Percentiles rank a stretch among this genome's conserved stretches.
Conservation (phyloP, 2,329 filamentous ascomycete species). For the Verticillium zaregamsianum region DNA sequence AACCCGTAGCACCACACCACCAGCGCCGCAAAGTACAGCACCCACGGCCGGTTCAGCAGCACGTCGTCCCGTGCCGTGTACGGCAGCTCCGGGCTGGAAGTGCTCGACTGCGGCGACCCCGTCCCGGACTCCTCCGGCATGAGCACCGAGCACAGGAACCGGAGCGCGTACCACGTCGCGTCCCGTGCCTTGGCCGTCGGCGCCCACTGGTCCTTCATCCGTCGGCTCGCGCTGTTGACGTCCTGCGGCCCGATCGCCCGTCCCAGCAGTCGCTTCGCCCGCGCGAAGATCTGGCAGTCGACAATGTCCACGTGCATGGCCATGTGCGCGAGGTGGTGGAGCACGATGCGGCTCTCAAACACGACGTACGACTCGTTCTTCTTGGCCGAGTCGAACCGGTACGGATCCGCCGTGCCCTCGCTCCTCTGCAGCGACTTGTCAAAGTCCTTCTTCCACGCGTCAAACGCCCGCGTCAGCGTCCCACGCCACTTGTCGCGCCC, state of each 20-base stretch:
- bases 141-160: constrained; percentile 82
- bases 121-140: constrained; percentile 48
- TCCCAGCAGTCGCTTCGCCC: constrained; percentile 79
- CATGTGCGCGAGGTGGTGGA: constrained; percentile 95
- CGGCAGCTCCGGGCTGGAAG: constrained; percentile 17
- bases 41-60: constrained; percentile 88
- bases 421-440: constrained; percentile 71
- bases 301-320: constrained; percentile 96
- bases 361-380: constrained; percentile 62
- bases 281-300: constrained; percentile 95
- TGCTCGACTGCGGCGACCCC: neutral
- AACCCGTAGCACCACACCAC: constrained; percentile 96
- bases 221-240: constrained; percentile 70
- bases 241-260: constrained; percentile 80
- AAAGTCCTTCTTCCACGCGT: constrained; percentile 90
- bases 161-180: constrained; percentile 86
- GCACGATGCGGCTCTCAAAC: constrained; percentile 81
- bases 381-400: constrained; percentile 50
- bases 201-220: constrained; percentile 88
- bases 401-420: constrained; percentile 48
- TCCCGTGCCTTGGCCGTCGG: constrained; percentile 83
- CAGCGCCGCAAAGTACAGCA: constrained; percentile 86
- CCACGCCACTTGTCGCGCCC: constrained; percentile 89
- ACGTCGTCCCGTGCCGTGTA: constrained; percentile 88
- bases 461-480: constrained; percentile 81